A percentile compares a stretch with the other conserved stretches of the same genome.
These are phyloP conservation scores for Acacia acuminata DNA, from an alignment of 306 rosid species.

Conservation along the genomic window DNA sequence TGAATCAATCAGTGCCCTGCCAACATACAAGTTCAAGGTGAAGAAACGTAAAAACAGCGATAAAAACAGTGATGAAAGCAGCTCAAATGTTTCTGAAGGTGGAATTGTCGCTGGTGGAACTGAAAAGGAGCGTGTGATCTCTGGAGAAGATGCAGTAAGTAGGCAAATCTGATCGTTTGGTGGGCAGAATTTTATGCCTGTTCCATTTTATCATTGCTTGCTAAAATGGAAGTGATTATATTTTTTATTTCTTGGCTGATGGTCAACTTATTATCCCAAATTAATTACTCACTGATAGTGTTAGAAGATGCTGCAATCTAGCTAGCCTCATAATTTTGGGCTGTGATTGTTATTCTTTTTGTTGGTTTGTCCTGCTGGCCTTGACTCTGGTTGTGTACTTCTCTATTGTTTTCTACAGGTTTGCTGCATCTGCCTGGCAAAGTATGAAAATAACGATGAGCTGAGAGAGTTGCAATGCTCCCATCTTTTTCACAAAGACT, in stretches of 20 bases:
- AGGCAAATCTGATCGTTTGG: constrained; percentile 26
- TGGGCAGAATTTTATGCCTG: constrained; percentile 19
- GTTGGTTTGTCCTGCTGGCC: constrained; percentile 14
- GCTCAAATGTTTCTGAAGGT: constrained; percentile 61
- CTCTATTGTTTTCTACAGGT: constrained; percentile 55
- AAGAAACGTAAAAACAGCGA: constrained; percentile 68
- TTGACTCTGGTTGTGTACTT: constrained; percentile 17
- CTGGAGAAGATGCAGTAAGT: constrained; percentile 96
- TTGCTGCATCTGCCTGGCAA: constrained; percentile 93
- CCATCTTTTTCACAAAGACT: constrained; percentile 94
- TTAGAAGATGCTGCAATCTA: constrained; percentile 5
- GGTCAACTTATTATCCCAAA: neutral
- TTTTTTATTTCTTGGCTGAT: neutral
- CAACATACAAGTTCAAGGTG: constrained; percentile 86
- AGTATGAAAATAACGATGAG: constrained; percentile 85
- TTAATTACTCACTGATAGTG: neutral
- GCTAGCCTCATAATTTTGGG: neutral
- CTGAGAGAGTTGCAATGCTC: constrained; percentile 87
- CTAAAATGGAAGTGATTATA: constrained; percentile 7
- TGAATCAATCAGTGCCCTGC: constrained; percentile 85
- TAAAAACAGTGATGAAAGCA: constrained; percentile 55
- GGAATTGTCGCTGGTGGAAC: constrained; percentile 95
- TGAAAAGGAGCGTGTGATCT: constrained; percentile 77
- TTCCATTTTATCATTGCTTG: neutral
- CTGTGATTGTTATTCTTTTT: neutral